Percentiles rank a stretch among this genome's conserved stretches.
Conservation (phyloP, 1,284 basidiomycete species). For the Trichosporon faecale region DNA sequence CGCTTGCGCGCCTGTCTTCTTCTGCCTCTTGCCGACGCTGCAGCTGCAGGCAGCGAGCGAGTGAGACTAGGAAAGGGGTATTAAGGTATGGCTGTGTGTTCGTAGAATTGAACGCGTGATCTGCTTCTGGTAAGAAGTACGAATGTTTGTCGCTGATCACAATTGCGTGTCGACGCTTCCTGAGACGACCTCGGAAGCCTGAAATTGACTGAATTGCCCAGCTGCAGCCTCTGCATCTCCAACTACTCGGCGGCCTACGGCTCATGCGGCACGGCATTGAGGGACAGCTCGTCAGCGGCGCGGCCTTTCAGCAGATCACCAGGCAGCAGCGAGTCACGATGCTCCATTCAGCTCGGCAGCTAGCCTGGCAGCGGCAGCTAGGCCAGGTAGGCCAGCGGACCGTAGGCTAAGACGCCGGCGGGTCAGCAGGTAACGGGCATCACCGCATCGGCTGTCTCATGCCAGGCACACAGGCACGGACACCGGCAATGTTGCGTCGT, state of each 20-base stretch:
- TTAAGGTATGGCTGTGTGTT: not conserved
- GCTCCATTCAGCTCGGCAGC: no score
- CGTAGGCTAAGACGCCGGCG: not conserved
- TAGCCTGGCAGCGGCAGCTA: no score
- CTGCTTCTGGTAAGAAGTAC: not conserved
- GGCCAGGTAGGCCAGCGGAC: not conserved
- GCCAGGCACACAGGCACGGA: slow-evolving; percentile 1
- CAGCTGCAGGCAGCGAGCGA: no score
- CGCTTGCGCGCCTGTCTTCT: no score
- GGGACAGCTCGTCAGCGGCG: not conserved
- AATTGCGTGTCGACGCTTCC: not conserved
- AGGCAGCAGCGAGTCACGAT: not conserved
- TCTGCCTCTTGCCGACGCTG: no score
- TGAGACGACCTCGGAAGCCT: not conserved
- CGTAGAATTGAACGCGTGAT: not conserved
- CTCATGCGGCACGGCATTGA: not conserved
- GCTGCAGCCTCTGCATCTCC: not conserved
- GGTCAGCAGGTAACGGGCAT: not conserved
- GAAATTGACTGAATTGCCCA: not conserved
- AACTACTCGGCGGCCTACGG: not conserved
- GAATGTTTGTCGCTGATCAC: slow-evolving; percentile 1
- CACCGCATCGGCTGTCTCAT: not conserved
- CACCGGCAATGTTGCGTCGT: not conserved
- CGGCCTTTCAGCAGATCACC: not conserved
- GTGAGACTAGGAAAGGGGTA: not conserved